Evolutionary conservation across 1,284 basidiomycete genomes (phyloP).

Genomic region (Xerocomus cyaneibrunnescens): DNA sequence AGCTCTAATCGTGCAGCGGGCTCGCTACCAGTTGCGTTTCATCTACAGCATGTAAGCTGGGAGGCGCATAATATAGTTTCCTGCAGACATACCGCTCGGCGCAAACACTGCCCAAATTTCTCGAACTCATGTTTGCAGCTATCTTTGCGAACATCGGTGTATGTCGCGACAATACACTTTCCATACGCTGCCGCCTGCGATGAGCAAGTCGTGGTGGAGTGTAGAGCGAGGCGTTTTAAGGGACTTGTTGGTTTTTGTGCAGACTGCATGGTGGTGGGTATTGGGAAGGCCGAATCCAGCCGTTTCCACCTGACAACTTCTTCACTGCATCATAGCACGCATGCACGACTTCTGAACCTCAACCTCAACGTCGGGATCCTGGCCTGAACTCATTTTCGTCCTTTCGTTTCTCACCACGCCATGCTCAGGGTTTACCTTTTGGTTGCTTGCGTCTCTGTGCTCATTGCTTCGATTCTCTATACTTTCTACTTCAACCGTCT

Average conservation of each 20-base stretch:
- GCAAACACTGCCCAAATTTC: conserved; percentile 72
- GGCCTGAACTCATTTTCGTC: neutral
- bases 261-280: conserved; percentile 25
- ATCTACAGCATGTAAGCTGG: conserved; percentile 45
- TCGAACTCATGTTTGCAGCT: conserved; percentile 77
- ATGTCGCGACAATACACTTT: conserved; percentile 72
- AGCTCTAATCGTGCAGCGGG: neutral
- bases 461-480: conserved; percentile 71
- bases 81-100: conserved; percentile 54
- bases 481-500: conserved; percentile 91
- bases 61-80: neutral
- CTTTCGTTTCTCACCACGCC: conserved; percentile 14
- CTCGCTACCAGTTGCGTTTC: conserved; percentile 59
- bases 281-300: too few relatives aligned
- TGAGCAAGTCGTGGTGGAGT: conserved; percentile 69
- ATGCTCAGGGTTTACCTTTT: conserved; percentile 66
- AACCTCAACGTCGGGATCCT: neutral
- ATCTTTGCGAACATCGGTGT: conserved; percentile 76
- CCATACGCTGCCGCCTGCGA: conserved; percentile 72
- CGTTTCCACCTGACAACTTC: too few relatives aligned
- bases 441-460: conserved; percentile 69
- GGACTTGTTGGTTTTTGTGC: conserved; percentile 39
- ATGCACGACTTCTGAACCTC: conserved; percentile 5
- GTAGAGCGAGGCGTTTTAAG: conserved; percentile 60
- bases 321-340: too few relatives aligned